These are phyloP conservation scores for Acanthamoeba pearcei DNA, from an alignment of 208 protist genomes.

Conservation along the genomic window DNA sequence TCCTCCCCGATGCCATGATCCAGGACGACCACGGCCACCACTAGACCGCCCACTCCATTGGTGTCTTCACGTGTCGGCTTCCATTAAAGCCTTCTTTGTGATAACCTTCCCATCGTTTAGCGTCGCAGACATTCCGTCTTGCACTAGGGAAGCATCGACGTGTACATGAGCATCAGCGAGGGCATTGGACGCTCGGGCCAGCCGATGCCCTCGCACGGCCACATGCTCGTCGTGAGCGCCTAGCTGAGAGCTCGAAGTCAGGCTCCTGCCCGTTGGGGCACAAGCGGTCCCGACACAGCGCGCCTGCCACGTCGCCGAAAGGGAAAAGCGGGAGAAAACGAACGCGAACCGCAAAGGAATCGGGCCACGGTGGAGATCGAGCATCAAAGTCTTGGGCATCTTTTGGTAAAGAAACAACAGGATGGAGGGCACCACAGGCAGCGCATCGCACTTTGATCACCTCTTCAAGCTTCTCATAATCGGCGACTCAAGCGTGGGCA, in stretches of 20 bases:
- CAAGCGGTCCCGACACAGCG: too few relatives aligned
- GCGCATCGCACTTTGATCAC: constrained; percentile 44
- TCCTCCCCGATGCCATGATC: constrained; percentile 6
- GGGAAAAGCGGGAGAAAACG: constrained; percentile 3
- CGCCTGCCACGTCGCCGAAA: not conserved
- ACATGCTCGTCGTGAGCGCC: too few relatives aligned
- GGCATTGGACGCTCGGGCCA: too few relatives aligned
- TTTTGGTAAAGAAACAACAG: not conserved
- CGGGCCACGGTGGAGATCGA: not conserved
- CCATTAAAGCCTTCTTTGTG: not conserved
- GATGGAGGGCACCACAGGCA: constrained; percentile 19
- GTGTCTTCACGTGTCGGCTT: too few relatives aligned
- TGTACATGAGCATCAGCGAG: too few relatives aligned
- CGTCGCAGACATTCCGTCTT: too few relatives aligned
- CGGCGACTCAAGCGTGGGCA: constrained; percentile 60
- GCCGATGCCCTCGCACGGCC: too few relatives aligned
- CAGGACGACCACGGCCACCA: constrained; percentile 22
- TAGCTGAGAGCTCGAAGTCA: too few relatives aligned
- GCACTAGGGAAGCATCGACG: too few relatives aligned
- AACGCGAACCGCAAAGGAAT: not conserved
- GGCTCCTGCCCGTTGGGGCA: too few relatives aligned
- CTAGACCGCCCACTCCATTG: not conserved
- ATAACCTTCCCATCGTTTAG: too few relatives aligned
- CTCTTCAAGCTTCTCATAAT: constrained; percentile 70
- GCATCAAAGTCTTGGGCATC: not conserved